These are phyloP conservation scores for Kurtzmaniella quercitrusa DNA, from an alignment of 1,139 yeast species.

Conservation along the genomic window DNA sequence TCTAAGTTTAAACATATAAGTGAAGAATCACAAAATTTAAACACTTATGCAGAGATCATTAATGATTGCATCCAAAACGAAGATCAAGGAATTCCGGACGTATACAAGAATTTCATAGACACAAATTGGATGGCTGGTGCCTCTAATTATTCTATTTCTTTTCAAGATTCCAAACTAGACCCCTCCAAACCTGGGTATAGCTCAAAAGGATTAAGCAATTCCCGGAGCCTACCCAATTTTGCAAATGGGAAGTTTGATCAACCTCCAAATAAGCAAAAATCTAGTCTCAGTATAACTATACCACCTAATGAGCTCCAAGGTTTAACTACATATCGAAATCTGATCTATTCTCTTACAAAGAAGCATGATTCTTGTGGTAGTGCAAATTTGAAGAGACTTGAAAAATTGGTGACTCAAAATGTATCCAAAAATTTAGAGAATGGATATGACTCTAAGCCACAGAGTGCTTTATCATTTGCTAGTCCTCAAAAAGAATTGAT, in stretches of 20 bases:
- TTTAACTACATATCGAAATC: not conserved
- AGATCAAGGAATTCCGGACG: slow-evolving; percentile 6
- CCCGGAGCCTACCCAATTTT: slow-evolving; percentile 10
- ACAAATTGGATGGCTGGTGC: slow-evolving; percentile 20
- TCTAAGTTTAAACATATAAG: slow-evolving; percentile 4
- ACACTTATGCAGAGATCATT: slow-evolving; percentile 3
- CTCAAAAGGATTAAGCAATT: slow-evolving; percentile 7
- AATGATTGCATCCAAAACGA: not conserved
- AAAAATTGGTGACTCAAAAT: not conserved
- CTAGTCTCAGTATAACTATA: not conserved
- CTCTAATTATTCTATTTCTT: slow-evolving; percentile 6
- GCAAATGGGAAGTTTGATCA: not conserved
- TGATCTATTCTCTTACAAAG: not conserved
- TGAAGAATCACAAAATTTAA: slow-evolving; percentile 7
- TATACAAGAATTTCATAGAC: slow-evolving; percentile 10
- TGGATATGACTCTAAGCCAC: not conserved
- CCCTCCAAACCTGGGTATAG: not conserved
- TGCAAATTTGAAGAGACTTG: not conserved
- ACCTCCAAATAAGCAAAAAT: not conserved
- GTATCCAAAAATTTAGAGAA: not conserved
- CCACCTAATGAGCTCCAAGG: not conserved
- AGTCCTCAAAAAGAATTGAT: not conserved
- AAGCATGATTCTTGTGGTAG: not conserved
- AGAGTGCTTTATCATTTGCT: not conserved
- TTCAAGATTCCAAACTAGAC: slow-evolving; percentile 2